Base-by-base conservation (phyloP, 2,329 filamentous ascomycete genomes). In the Xylariaceae sp. region DNA sequence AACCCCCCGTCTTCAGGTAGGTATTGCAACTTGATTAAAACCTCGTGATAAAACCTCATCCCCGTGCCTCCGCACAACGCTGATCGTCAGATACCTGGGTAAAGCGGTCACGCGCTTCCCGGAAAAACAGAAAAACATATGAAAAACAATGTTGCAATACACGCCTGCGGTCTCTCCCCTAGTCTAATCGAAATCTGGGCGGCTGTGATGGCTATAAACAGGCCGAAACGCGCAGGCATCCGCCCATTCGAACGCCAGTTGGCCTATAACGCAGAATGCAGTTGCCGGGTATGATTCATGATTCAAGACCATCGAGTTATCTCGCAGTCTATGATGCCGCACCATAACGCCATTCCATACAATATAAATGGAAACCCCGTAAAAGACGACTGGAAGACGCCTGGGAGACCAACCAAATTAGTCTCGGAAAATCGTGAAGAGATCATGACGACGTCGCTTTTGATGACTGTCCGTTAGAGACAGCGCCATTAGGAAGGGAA, bases 251-350 rank as follows among this genome's bases (percentile, higher is more conserved):
- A 71, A 72, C 68, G 65, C 69, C 69, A 48, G 51, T 59, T 61
- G 59, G 64, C 70, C 69, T 67, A 66, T 69, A 71, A 71, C 57
- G 58, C 66, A 59, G 51, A 68, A 71, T 71, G 67, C 67, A 71
- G 71, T 70, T 66, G 53, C 61, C 64, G 69, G 69, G 70, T 72
- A 72, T 72, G 70, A 67, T 67, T 67, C 64, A 63, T 66, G 61
- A 69, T 63, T 65, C 62, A 65, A 66, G 61, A 63, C 65, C 65
- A 61, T 56, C 58, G 61, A 61, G 53, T 60, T 47, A 54, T 57
- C 60, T 67, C 64, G 63, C 56, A 58, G 57, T 70, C 66, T 69
- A 70, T 66, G 58, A 68, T 71, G 65, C 65, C 58, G 49, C 52
- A 65, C 68, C 68, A 55, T 64, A 71, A 72, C 70, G 68, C 70